Evolutionary conservation across 208 protist species (phyloP).

Genomic region (Wallacemonas collosoma): DNA sequence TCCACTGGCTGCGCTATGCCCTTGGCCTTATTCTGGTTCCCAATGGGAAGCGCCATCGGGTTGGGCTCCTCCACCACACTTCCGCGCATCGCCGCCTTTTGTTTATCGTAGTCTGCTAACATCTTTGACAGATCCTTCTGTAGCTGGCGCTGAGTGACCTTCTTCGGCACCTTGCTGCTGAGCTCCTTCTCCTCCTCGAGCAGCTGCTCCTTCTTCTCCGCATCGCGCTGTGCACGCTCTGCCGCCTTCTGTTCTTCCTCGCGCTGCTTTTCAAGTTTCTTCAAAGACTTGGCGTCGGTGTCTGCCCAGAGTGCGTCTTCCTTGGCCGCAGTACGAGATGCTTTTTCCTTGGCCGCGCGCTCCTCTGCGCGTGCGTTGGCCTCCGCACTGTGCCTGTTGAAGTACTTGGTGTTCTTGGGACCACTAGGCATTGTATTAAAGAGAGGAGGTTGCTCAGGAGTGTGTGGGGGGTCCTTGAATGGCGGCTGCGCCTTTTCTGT

Average conservation of each 20-base stretch:
- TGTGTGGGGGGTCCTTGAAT: too few species aligned
- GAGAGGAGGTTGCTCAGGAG: too few species aligned
- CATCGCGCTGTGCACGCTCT: conserved; percentile 48
- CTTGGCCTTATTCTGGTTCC: conserved; percentile 53
- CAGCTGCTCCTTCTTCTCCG: conserved; percentile 77
- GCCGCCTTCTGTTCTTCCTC: conserved; percentile 66
- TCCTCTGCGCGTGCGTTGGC: conserved; percentile 72
- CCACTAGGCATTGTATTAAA: conserved; percentile 75
- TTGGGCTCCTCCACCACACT: conserved; percentile 28
- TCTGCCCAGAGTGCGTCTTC: conserved; percentile 83
- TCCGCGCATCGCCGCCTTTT: conserved; percentile 43
- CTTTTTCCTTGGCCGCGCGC: conserved; percentile 35
- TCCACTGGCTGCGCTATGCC: conserved; percentile 25
- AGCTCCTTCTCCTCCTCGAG: conserved; percentile 69
- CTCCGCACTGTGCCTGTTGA: conserved; percentile 86
- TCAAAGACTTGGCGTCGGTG: conserved; percentile 56
- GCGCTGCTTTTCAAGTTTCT: conserved; percentile 60
- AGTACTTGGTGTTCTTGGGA: conserved; percentile 83
- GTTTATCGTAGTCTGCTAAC: conserved; percentile 81
- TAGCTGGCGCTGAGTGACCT: conserved; percentile 74
- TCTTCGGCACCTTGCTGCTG: conserved; percentile 58
- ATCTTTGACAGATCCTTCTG: conserved; percentile 89
- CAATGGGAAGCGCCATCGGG: conserved; percentile 28
- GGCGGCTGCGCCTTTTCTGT: too few species aligned
- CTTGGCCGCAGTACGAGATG: conserved; percentile 31